phyloP scores from a whole-genome alignment of 2,329 filamentous ascomycete genomes.

The Cladosporium colombiae region DNA sequence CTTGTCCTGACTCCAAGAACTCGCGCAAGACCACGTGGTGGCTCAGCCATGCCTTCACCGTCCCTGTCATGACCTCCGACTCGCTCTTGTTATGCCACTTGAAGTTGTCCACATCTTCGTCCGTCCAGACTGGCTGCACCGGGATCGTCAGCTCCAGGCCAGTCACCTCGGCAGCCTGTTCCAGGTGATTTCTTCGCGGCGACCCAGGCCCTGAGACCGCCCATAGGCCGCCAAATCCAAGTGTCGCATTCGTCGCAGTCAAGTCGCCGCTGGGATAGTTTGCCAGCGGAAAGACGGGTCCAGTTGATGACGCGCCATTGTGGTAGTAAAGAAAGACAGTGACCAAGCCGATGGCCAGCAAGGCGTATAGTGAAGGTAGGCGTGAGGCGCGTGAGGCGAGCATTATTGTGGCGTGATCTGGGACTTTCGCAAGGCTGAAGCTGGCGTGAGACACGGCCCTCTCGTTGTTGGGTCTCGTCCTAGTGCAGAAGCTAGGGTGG shows the following conservation, averaged over 20 bases:
- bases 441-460: conserved; percentile 5
- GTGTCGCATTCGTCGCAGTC: conserved; percentile 27
- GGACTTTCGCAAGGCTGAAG: background rate
- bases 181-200: conserved; percentile 35
- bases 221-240: conserved; percentile 41
- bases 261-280: conserved; percentile 12
- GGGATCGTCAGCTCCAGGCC: conserved; percentile 41
- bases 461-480: background rate
- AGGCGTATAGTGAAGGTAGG: conserved; percentile 7
- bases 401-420: conserved; percentile 11
- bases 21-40: conserved; percentile 38
- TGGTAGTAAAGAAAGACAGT: conserved; percentile 14
- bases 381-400: conserved; percentile 19
- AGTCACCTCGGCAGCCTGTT: conserved; percentile 42
- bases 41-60: conserved; percentile 43
- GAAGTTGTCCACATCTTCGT: conserved; percentile 35
- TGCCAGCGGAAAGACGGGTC: background rate
- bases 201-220: conserved; percentile 41
- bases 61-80: conserved; percentile 37
- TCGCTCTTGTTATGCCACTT: conserved; percentile 25
- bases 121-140: conserved; percentile 39
- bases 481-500: background rate
- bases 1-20: conserved; percentile 43
- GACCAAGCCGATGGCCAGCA: conserved; percentile 10
- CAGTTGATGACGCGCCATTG: background rate